Evolutionary conservation across 2,329 filamentous ascomycete species (phyloP).

Genomic region (Paramyrothecium roridum): DNA sequence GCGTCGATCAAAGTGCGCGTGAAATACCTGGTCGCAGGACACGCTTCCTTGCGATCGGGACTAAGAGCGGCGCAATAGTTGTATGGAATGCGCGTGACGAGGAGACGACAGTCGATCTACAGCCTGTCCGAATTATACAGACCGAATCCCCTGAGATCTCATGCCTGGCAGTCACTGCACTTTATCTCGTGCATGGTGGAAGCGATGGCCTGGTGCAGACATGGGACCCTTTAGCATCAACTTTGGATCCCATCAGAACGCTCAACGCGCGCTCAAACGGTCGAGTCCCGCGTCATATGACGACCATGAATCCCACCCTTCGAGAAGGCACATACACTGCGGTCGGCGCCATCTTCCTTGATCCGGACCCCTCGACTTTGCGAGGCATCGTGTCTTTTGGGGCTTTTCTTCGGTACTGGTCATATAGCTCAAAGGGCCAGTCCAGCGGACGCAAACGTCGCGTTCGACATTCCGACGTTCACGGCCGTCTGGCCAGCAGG

Average conservation of each 20-base stretch:
- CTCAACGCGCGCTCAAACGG: constrained; percentile 82
- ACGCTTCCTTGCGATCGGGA: constrained; percentile 78
- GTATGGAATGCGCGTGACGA: constrained; percentile 81
- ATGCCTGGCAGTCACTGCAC: constrained; percentile 74
- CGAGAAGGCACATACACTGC: constrained; percentile 74
- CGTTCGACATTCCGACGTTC: constrained; percentile 62
- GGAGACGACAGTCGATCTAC: constrained; percentile 41
- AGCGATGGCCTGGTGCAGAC: constrained; percentile 93
- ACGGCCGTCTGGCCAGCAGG: constrained; percentile 47
- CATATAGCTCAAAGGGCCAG: constrained; percentile 80
- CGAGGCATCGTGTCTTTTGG: constrained; percentile 86
- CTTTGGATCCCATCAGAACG: constrained; percentile 73
- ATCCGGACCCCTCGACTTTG: constrained; percentile 81
- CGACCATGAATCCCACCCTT: constrained; percentile 51
- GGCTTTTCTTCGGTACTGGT: constrained; percentile 87
- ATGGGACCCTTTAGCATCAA: constrained; percentile 93
- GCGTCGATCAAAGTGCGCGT: constrained; percentile 30
- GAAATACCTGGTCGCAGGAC: constrained; percentile 84
- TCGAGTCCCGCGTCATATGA: constrained; percentile 71
- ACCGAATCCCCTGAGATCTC: constrained; percentile 89
- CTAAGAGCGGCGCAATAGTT: constrained; percentile 70
- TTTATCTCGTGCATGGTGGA: constrained; percentile 90
- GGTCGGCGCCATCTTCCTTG: constrained; percentile 79
- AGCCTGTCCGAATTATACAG: constrained; percentile 76
- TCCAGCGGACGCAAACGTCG: constrained; percentile 76